Evolutionary conservation across 129 eudicot species (phyloP).

Genomic region (Calendula officinalis): DNA sequence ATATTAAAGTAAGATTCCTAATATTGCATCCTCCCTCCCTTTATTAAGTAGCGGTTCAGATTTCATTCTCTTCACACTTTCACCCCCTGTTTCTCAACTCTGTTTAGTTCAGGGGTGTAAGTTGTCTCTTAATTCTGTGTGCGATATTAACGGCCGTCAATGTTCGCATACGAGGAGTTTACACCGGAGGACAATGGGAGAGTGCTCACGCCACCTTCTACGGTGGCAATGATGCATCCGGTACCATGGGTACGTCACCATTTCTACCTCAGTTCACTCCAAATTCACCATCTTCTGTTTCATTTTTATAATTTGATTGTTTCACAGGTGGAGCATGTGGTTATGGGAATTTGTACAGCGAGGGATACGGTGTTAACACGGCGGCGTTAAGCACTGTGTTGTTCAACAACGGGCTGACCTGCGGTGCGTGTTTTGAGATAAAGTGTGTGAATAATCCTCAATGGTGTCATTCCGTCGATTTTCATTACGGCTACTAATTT

Average conservation of each 20-base stretch:
- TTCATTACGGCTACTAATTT: conserved; percentile 60
- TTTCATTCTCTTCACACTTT: conserved; percentile 30
- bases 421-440: conserved; percentile 61
- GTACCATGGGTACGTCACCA: conserved; percentile 62
- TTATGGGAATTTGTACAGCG: conserved; percentile 63
- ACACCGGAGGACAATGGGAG: conserved; percentile 58
- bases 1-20: too few relatives aligned
- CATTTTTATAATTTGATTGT: conserved; percentile 1
- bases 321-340: conserved; percentile 67
- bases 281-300: conserved; percentile 7
- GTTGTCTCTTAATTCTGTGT: conserved; percentile 17
- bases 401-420: conserved; percentile 57
- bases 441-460: conserved; percentile 52
- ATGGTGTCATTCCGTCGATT: conserved; percentile 66
- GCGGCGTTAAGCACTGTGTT: conserved; percentile 69
- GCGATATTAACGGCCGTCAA: conserved; percentile 23
- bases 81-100: conserved; percentile 20
- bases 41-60: conserved; percentile 42
- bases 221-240: conserved; percentile 75
- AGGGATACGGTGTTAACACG: conserved; percentile 64
- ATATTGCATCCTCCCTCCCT: conserved; percentile 22
- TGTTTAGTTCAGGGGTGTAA: conserved; percentile 2
- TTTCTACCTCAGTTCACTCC: too few relatives aligned
- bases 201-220: conserved; percentile 75
- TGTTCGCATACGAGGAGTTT: conserved; percentile 56